These are phyloP conservation scores for Phaeosphaeriaceae sp. DNA, from an alignment of 2,329 filamentous ascomycete species.

Conservation along the genomic window DNA sequence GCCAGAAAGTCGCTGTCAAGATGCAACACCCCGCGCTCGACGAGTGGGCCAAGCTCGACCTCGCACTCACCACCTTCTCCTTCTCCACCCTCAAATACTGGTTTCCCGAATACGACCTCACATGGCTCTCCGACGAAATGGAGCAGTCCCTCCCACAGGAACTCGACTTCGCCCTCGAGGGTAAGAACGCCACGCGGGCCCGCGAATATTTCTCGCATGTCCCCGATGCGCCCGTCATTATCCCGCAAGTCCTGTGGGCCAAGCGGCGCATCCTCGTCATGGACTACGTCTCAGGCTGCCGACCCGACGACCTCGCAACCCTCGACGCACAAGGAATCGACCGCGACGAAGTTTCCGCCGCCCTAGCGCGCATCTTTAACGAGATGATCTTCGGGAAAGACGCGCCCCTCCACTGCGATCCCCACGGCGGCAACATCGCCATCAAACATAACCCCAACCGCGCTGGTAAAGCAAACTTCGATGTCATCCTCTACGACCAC, in stretches of 20 bases:
- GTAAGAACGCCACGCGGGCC: conserved; percentile 79
- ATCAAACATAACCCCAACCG: conserved; percentile 76
- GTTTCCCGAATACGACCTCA: conserved; percentile 97
- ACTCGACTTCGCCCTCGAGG: conserved; percentile 87
- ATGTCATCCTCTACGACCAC: conserved; percentile 95
- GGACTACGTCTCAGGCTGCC: conserved; percentile 86
- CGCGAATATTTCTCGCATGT: conserved; percentile 80
- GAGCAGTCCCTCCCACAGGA: conserved; percentile 88
- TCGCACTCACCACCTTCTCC: conserved; percentile 84
- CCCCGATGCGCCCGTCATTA: conserved; percentile 79
- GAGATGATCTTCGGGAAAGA: conserved; percentile 97
- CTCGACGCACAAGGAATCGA: conserved; percentile 87
- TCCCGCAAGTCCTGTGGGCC: conserved; percentile 90
- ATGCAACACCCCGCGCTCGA: conserved; percentile 91
- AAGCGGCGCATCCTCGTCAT: conserved; percentile 91
- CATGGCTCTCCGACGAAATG: conserved; percentile 95
- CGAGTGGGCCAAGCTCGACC: conserved; percentile 88
- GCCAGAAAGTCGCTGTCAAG: conserved; percentile 91
- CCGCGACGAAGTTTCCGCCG: conserved; percentile 92
- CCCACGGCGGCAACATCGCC: conserved; percentile 94
- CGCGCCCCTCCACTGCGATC: conserved; percentile 93
- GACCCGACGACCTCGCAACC: conserved; percentile 87
- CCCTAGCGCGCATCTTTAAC: conserved; percentile 92
- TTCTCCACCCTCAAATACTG: conserved; percentile 89
- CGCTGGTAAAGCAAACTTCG: conserved; percentile 76